Evolutionary conservation across 257 asterid species (phyloP).

Genomic region (Gynochthodes officinalis): DNA sequence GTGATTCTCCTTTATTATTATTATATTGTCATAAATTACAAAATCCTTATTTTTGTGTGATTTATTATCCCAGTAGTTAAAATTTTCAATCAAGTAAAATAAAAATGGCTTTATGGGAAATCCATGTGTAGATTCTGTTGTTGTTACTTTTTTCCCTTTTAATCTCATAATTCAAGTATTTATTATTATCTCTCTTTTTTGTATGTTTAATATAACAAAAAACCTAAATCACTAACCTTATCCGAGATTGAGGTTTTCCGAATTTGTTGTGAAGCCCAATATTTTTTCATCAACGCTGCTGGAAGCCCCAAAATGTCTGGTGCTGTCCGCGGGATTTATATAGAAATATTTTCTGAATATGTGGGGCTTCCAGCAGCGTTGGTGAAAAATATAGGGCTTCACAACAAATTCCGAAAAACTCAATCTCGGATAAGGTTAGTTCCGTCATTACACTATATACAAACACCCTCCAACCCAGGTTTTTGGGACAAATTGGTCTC

Average conservation of each 20-base stretch:
- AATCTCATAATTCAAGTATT: no score
- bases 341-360: not conserved
- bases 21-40: no score
- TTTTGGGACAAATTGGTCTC: not conserved
- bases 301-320: no score
- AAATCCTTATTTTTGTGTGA: not conserved
- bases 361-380: not conserved
- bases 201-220: no score
- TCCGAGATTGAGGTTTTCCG: no score
- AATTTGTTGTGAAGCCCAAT: no score
- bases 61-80: not conserved
- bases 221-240: no score
- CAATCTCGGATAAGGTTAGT: constrained; percentile 11
- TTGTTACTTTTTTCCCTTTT: no score
- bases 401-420: not conserved
- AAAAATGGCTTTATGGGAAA: not conserved
- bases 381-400: not conserved
- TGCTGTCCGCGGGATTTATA: not conserved
- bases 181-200: no score
- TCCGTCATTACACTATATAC: constrained; percentile 13
- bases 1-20: no score
- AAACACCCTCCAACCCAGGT: not conserved
- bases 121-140: not conserved
- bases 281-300: no score
- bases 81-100: not conserved